These are phyloP conservation scores for Suhomyces wounanorum DNA, from an alignment of 1,139 yeast species.

Conservation along the genomic window DNA sequence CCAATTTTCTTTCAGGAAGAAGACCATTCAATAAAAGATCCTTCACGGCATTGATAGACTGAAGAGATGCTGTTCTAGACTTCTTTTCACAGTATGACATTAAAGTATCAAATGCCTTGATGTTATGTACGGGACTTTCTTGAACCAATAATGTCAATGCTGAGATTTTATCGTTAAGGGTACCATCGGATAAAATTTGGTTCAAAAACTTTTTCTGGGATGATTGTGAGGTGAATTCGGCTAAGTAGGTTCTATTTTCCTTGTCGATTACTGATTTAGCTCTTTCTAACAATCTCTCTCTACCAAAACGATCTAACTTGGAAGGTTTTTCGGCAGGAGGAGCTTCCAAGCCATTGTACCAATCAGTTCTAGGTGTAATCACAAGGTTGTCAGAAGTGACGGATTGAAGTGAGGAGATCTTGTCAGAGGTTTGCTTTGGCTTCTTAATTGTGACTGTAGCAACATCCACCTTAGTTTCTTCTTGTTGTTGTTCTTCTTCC, in stretches of 20 bases:
- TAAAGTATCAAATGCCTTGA: constrained; percentile 79
- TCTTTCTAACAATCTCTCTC: constrained; percentile 59
- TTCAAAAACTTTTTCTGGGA: constrained; percentile 89
- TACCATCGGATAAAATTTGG: constrained; percentile 89
- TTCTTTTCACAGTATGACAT: constrained; percentile 83
- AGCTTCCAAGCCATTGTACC: constrained; percentile 55
- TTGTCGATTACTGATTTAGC: constrained; percentile 67
- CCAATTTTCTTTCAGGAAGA: constrained; percentile 81
- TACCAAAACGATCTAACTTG: constrained; percentile 49
- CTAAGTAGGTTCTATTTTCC: constrained; percentile 72
- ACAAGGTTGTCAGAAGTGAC: constrained; percentile 58
- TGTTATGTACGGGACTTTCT: constrained; percentile 91
- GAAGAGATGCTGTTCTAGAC: constrained; percentile 90
- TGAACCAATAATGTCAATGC: constrained; percentile 90
- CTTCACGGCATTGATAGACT: constrained; percentile 84
- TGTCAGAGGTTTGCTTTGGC: constrained; percentile 31
- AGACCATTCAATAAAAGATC: constrained; percentile 83
- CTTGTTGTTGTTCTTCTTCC: constrained; percentile 21
- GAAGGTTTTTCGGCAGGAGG: constrained; percentile 23
- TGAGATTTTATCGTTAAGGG: constrained; percentile 91
- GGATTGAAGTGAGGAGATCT: constrained; percentile 53
- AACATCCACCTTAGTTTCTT: constrained; percentile 20
- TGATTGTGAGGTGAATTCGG: constrained; percentile 76
- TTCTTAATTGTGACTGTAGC: constrained; percentile 17
- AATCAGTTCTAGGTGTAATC: constrained; percentile 68